Base-by-base conservation (phyloP, 352 stramenopile genomes). In the Phytophthora capsici region DNA sequence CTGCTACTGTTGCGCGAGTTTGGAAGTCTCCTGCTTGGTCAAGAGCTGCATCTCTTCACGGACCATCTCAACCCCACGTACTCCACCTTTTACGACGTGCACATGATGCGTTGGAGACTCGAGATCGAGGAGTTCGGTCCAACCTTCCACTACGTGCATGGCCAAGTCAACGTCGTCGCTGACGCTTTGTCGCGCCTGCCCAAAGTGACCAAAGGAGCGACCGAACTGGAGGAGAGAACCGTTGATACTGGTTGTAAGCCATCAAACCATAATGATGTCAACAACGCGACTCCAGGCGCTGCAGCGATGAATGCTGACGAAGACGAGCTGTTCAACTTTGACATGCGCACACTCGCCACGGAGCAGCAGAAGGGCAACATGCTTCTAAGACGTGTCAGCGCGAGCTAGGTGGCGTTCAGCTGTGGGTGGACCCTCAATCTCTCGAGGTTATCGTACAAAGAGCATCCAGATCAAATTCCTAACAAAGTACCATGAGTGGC, bases 1-100 rank as follows among this genome's bases (percentile, higher is more conserved):
- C n/a, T 62, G 0, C 30, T 53, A 0, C 14, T 48, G 16, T 28
- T 62, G 1, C 41, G 30, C 1, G 30, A 62, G 22, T 53, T 53
- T 8, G 10, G 23, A 1, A 58, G 36, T 1, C 5, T 58, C 0
- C 36, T 49, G 0, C 23, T 58, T 1, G 54, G 54, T 0, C 54
- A 54, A 9, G 30, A 62, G 4, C 12, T 52, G 0, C 54, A 62
- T 19, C 43, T 54, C 5, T 26, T 30, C 19, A 62, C 40, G 5
- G 54, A 62, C 6, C 54, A 62, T 10, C 12, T 62, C 10, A 54
- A 54, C 32, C 20, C 54, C 3, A 62, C 43, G 2, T 54, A 62
- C 30, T 46, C 43, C 2, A 62, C 54, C 6, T 54, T 47, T 16
- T 20, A 54, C 6, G 44, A 54, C 43, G 13, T 62, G 3, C 43